These are phyloP conservation scores for Fonsecaea pedrosoi DNA, from an alignment of 2,329 filamentous ascomycete genomes.

Conservation along the genomic window DNA sequence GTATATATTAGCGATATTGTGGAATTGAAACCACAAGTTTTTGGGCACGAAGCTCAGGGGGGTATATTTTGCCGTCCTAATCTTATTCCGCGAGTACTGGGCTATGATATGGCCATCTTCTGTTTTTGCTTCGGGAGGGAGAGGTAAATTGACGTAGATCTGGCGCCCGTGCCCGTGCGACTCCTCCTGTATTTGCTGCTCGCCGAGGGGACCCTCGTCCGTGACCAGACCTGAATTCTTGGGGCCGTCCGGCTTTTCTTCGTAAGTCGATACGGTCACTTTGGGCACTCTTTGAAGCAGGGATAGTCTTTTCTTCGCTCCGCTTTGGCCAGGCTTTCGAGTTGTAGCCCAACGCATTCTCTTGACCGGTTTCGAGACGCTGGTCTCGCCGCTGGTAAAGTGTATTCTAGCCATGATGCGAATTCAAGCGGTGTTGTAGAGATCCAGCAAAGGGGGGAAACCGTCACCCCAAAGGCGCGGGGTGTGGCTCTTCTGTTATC, in stretches of 20 bases:
- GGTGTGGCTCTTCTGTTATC: not conserved
- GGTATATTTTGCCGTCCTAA: slow-evolving; percentile 96
- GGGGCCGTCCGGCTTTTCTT: slow-evolving; percentile 49
- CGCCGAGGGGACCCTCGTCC: slow-evolving; percentile 35
- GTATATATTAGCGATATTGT: slow-evolving; percentile 98
- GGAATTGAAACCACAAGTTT: slow-evolving; percentile 97
- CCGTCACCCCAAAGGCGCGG: slow-evolving; percentile 3
- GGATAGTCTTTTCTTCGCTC: slow-evolving; percentile 78
- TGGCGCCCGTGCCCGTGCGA: slow-evolving; percentile 58
- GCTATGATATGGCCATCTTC: slow-evolving; percentile 76
- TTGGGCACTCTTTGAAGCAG: slow-evolving; percentile 78
- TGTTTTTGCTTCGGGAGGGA: slow-evolving; percentile 77
- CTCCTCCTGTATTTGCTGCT: slow-evolving; percentile 43
- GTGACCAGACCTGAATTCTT: slow-evolving; percentile 44
- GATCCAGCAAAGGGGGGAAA: slow-evolving; percentile 11
- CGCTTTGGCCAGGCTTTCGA: slow-evolving; percentile 76
- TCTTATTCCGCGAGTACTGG: slow-evolving; percentile 88
- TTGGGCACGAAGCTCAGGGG: slow-evolving; percentile 93
- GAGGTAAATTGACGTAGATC: slow-evolving; percentile 84
- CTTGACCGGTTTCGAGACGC: slow-evolving; percentile 70
- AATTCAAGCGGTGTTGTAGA: not conserved
- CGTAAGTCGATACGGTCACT: slow-evolving; percentile 65
- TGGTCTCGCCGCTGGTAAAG: slow-evolving; percentile 49
- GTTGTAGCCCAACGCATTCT: slow-evolving; percentile 97
- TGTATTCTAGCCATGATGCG: slow-evolving; percentile 36